A percentile compares a stretch with the other conserved stretches of the same genome.
Evolutionary conservation across 2,329 filamentous ascomycete genomes (phyloP).

Genomic region (Phaeoacremonium minimum): DNA sequence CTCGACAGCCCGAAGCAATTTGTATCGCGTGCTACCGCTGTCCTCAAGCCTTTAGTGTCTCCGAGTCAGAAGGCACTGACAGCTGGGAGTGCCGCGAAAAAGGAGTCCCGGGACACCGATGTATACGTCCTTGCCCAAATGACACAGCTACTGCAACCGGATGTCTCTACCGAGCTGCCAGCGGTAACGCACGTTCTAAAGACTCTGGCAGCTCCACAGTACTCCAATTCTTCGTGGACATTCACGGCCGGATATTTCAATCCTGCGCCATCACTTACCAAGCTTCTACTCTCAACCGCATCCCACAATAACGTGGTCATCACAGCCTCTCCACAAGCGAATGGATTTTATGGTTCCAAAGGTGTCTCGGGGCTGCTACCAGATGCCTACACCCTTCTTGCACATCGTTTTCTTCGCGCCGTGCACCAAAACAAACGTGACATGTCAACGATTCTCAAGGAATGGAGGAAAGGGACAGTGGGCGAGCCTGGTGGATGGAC

Average conservation of each 20-base stretch:
- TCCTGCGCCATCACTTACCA: conserved; percentile 79
- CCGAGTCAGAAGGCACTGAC: conserved; percentile 29
- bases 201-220: conserved; percentile 58
- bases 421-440: conserved; percentile 41
- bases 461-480: conserved; percentile 83
- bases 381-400: conserved; percentile 85
- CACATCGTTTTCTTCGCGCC: conserved; percentile 70
- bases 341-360: conserved; percentile 87
- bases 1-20: conserved; percentile 67
- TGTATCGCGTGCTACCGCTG: conserved; percentile 60
- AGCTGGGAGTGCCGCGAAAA: not conserved
- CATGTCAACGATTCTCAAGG: conserved; percentile 67
- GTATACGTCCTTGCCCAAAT: conserved; percentile 88
- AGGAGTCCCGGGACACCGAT: conserved; percentile 51
- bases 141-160: conserved; percentile 74
- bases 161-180: conserved; percentile 85
- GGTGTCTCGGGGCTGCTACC: conserved; percentile 89
- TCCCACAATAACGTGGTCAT: conserved; percentile 74
- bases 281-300: conserved; percentile 71
- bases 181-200: conserved; percentile 72
- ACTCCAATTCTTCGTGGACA: conserved; percentile 75
- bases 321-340: conserved; percentile 88
- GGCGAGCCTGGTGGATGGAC: conserved; percentile 86
- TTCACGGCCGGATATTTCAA: conserved; percentile 99
- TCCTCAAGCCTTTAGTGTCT: conserved; percentile 64